Base-by-base conservation (phyloP, 1,284 basidiomycete genomes). In the Schizophyllum commune region DNA sequence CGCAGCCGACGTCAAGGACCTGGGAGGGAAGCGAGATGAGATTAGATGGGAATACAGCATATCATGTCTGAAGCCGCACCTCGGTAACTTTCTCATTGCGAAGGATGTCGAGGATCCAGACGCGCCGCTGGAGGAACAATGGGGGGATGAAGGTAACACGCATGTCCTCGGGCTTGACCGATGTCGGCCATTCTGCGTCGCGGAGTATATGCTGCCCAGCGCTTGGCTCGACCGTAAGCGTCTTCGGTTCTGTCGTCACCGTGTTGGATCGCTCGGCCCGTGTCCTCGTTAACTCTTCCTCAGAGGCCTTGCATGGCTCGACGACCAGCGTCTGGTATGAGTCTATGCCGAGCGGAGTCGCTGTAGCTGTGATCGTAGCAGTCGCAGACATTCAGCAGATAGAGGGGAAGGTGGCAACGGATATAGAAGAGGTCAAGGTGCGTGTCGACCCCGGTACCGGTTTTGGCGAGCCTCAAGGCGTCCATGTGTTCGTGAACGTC, bases 1-100 rank as follows among this genome's bases (percentile, higher is more conserved):
- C 91, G 66, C 91, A 94, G 4, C 91, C 91, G 22, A 92, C 75
- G 67, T 94, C 91, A 55, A 92, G 74, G 11, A 92, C 79, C 91
- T 91, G 66, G 58, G 52, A 19, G 34, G 58, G 57, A 56, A 61
- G 58, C 55, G 54, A 39, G 59, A 59, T 53, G n/a, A 27, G 62
- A 32, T 27, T 27, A 27, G 27, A 27, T 27, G 27, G 27, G 47
- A 51, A 5, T 11, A 54, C 19, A 61, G 52, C 34, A 34, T 39
- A 57, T 56, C 55, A 57, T 56, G 56, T 61, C 22, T 52, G 53
- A 6, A 56, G 32, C 72, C 80, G 65, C 66, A 89, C 91, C 67
- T 81, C 77, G 11, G 77, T 77, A 54, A 90, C 77, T 19, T 73
- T 73, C 65, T 91, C 84, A 33, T 78, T 75, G 34, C 87, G 76